Evolutionary conservation across 176 grass and related monocot genomes (phyloP).

Genomic region (Pontederia paniculata): DNA sequence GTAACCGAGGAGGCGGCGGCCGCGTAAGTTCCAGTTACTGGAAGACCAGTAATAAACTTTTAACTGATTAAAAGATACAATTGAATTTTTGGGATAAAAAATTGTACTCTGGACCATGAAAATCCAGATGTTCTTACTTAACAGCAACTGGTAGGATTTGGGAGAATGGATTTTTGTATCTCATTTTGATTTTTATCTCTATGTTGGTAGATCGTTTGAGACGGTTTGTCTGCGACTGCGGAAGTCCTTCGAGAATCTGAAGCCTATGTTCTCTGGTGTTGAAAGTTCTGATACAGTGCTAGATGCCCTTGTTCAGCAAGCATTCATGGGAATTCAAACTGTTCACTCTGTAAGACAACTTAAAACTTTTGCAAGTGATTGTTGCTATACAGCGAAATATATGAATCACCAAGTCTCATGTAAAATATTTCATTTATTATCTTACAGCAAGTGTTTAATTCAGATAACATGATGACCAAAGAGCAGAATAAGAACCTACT

Average conservation of each 20-base stretch:
- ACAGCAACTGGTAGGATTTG: neutral
- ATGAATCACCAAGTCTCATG: neutral
- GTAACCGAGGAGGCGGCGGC: slow-evolving; percentile 72
- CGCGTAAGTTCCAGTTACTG: slow-evolving; percentile 42
- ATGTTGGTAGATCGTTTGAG: slow-evolving; percentile 76
- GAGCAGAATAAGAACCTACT: slow-evolving; percentile 7
- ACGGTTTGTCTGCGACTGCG: slow-evolving; percentile 41
- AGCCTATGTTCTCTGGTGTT: slow-evolving; percentile 46
- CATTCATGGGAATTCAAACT: slow-evolving; percentile 50
- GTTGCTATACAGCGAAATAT: neutral
- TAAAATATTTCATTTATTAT: neutral
- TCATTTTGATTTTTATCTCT: no score
- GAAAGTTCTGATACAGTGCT: slow-evolving; percentile 57
- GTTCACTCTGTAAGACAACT: slow-evolving; percentile 44
- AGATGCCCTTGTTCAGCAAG: slow-evolving; percentile 62
- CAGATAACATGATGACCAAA: neutral
- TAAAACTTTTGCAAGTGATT: neutral
- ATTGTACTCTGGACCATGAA: no score
- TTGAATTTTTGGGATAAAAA: neutral
- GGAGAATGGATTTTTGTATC: slow-evolving; percentile 1
- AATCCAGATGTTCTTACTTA: no score
- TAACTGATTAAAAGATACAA: neutral
- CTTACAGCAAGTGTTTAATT: neutral
- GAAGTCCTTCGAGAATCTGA: slow-evolving; percentile 63
- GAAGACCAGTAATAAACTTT: no score